Base-by-base conservation (phyloP, 176 grass and related monocot species). In the Rhynchospora breviuscula region DNA sequence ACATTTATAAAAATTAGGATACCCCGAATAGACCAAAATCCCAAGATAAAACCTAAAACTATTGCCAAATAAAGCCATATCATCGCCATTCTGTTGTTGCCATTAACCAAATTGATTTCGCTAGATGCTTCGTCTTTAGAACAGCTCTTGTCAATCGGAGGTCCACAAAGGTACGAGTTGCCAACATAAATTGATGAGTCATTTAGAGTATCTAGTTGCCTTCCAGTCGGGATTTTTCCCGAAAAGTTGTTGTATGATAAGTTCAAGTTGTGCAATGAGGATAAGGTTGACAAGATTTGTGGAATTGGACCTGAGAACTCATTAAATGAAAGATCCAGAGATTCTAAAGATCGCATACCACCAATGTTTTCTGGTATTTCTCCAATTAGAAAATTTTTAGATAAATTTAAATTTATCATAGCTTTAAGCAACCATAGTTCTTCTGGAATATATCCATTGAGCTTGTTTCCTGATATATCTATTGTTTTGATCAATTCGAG, bases 201-300 rank as follows among this genome's bases (percentile, higher is more conserved):
- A 52, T 57, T 53, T 3, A 94, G 48, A 0, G 89, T 94, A 15
- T 89, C 83, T 7, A 94, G 78, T 29, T 93, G 91, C 0, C 12
- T 0, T 15, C 89, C 82, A 15, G 35, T 18, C 2, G 87, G 89
- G 6, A 94, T 85, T 53, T 3, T 67, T 58, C 89, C 89, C 0
- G 62, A 48, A 1, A 90, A 21, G 57, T 85, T 88, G 8, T 93
- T 90, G 8, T 87, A 79, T 0, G 91, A 90, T 3, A 93, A 6
- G 3, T 91, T 88, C 2, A 93, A 40, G 5, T 18, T 15, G 35
- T 54, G 19, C 4, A 93, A 18, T 67, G 17, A 88, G 14, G 76
- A 85, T 6, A 93, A 25, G 4, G 54, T 0, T 7, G 81, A 25
- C 0, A 91, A 25, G 49, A 47, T 65, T 2, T 17, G 0, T 5